Evolutionary conservation across 352 stramenopile genomes (phyloP).

Genomic region (Aphanomyces stellatus): DNA sequence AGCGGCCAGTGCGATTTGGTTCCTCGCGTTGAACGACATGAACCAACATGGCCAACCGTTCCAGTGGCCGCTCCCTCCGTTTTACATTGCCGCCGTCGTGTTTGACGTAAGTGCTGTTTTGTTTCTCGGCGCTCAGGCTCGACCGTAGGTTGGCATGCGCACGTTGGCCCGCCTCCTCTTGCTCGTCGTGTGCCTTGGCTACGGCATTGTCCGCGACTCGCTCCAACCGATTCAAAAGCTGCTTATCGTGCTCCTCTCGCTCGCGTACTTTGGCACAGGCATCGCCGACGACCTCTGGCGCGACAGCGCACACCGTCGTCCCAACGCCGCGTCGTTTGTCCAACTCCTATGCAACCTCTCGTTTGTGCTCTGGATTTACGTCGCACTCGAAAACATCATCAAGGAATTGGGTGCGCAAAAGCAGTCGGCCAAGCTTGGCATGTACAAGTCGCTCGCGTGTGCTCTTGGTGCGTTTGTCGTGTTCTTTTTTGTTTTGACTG

Average conservation of each 20-base stretch:
- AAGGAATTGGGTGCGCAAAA: constrained; percentile 74
- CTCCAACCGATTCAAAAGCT: constrained; percentile 42
- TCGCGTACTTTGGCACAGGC: constrained; percentile 68
- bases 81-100: constrained; percentile 73
- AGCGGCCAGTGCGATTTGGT: constrained; percentile 52
- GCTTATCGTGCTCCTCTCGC: constrained; percentile 50
- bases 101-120: constrained; percentile 50
- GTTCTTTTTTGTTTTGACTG: constrained; percentile 82
- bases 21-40: constrained; percentile 81
- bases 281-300: constrained; percentile 69
- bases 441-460: constrained; percentile 81
- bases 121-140: neutral
- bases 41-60: constrained; percentile 84
- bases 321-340: constrained; percentile 76
- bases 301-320: constrained; percentile 60
- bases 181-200: constrained; percentile 84
- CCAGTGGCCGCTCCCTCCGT: constrained; percentile 82
- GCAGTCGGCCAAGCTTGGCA: constrained; percentile 84
- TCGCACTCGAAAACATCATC: constrained; percentile 75
- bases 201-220: constrained; percentile 76
- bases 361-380: constrained; percentile 90
- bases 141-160: constrained; percentile 38
- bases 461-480: constrained; percentile 77
- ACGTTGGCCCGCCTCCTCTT: constrained; percentile 80
- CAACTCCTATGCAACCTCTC: constrained; percentile 80